Percentiles rank a stretch among this genome's conserved stretches.
Evolutionary conservation across 345 rosid genomes (phyloP).

Genomic region (Anacardium occidentale): DNA sequence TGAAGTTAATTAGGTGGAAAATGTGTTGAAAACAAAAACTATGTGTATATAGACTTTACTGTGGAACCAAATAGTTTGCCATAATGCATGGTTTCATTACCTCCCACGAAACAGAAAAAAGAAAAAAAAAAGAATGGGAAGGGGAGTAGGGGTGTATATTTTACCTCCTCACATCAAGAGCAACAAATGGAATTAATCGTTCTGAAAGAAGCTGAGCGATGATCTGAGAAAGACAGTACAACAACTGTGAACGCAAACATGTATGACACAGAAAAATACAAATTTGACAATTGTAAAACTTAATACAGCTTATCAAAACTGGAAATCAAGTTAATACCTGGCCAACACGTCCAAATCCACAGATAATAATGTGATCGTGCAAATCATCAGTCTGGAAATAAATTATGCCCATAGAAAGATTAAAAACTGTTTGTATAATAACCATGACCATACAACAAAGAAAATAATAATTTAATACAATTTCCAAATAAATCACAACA

Average conservation of each 20-base stretch:
- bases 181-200: slow-evolving; percentile 93
- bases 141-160: too few species aligned
- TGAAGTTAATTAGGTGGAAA: too few species aligned
- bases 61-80: too few species aligned
- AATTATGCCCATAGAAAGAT: slow-evolving; percentile 21
- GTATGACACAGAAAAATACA: not conserved
- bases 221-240: slow-evolving; percentile 53
- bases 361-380: slow-evolving; percentile 91
- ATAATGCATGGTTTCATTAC: too few species aligned
- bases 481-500: not conserved
- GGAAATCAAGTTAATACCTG: slow-evolving; percentile 54
- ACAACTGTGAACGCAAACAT: slow-evolving; percentile 8
- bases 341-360: slow-evolving; percentile 98
- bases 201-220: slow-evolving; percentile 99
- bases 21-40: too few species aligned
- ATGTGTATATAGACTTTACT: too few species aligned
- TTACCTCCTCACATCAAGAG: slow-evolving; percentile 96
- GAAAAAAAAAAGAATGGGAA: too few species aligned
- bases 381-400: slow-evolving; percentile 90
- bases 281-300: slow-evolving; percentile 5
- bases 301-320: slow-evolving; percentile 13
- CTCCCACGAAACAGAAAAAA: not conserved
- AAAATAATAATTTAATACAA: not conserved
- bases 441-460: not conserved
- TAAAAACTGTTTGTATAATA: not conserved